A percentile compares a stretch with the other conserved stretches of the same genome.
Conservation (phyloP, 2,329 filamentous ascomycete genomes). For the Hymenotorrendiella dingleyae region DNA sequence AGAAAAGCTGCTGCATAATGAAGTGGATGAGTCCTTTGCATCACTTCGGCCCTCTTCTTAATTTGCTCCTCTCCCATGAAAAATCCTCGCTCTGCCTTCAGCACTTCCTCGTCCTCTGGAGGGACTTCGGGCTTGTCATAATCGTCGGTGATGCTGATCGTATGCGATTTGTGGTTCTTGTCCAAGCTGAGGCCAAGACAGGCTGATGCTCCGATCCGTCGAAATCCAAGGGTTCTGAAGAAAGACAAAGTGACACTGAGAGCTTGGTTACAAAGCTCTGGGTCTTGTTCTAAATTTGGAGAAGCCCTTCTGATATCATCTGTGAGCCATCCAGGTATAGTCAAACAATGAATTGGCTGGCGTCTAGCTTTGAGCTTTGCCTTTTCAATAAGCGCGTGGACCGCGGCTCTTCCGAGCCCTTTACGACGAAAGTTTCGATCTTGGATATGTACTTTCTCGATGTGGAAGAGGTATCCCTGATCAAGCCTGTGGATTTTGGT, state of each 20-base stretch:
- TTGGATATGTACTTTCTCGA: too few relatives aligned
- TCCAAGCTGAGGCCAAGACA: conserved; percentile 29
- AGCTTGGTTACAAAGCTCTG: conserved; percentile 10
- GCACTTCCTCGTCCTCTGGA: conserved; percentile 3
- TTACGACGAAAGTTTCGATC: too few relatives aligned
- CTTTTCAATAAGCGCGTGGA: too few relatives aligned
- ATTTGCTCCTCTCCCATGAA: too few relatives aligned
- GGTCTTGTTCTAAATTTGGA: conserved; percentile 18
- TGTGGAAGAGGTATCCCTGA: too few relatives aligned
- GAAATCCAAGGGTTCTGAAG: conserved; percentile 29
- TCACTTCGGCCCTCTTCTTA: too few relatives aligned
- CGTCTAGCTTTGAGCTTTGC: too few relatives aligned
- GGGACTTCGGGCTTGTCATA: conserved; percentile 18
- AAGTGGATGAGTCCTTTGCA: too few relatives aligned
- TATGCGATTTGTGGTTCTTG: conserved; percentile 22
- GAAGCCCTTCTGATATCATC: conserved; percentile 23
- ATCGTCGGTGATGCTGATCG: conserved; percentile 17
- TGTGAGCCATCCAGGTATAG: conserved; percentile 14
- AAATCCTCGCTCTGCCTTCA: too few relatives aligned
- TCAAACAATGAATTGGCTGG: conserved; percentile 14
- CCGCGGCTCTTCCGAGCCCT: too few relatives aligned
- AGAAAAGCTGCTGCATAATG: conserved; percentile 13
- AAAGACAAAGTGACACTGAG: conserved; percentile 21
- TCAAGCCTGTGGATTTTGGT: too few relatives aligned
- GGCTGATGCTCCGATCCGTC: conserved; percentile 30